Evolutionary conservation across 768 basidiomycete species (phyloP).

Genomic region (Thelephora ganbajun): DNA sequence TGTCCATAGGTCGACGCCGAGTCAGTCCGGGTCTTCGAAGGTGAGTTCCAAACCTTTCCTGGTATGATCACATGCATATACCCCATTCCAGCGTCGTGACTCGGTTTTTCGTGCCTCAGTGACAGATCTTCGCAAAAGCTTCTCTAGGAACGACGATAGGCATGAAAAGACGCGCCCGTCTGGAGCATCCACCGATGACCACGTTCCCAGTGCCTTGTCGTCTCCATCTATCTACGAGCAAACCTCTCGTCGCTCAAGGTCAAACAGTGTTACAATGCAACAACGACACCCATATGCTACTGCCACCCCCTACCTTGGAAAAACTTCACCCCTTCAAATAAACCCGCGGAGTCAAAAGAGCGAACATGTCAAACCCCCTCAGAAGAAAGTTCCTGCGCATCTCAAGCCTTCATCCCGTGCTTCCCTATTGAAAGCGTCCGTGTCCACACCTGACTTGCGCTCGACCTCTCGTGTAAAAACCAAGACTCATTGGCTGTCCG

Average conservation of each 20-base stretch:
- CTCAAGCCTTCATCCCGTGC: constrained; percentile 15
- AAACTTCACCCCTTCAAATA: constrained; percentile 1
- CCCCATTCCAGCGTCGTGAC: background rate
- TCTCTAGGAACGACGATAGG: background rate
- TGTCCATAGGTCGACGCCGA: constrained; percentile 16
- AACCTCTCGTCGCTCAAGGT: constrained; percentile 4
- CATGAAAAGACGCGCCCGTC: background rate
- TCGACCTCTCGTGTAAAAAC: constrained; percentile 18
- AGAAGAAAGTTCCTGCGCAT: constrained; percentile 16
- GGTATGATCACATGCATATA: constrained; percentile 2
- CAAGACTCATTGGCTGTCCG: constrained; percentile 53
- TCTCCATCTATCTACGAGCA: constrained; percentile 2
- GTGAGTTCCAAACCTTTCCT: constrained; percentile 12
- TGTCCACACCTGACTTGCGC: constrained; percentile 56
- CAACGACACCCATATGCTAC: constrained; percentile 13
- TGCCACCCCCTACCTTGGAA: constrained; percentile 2
- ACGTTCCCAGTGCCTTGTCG: constrained; percentile 5
- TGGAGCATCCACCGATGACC: constrained; percentile 8
- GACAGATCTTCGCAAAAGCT: background rate
- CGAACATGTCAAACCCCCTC: constrained; percentile 11
- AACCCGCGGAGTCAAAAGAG: constrained; percentile 1
- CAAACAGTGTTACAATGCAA: constrained; percentile 12
- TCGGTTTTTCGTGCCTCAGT: constrained; percentile 1
- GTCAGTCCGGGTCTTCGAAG: constrained; percentile 10
- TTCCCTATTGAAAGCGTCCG: constrained; percentile 34